Evolutionary conservation across 1,284 basidiomycete genomes (phyloP), one percentile per base, ranked within the genome.

Genomic region (Papiliotrema flavescens): DNA sequence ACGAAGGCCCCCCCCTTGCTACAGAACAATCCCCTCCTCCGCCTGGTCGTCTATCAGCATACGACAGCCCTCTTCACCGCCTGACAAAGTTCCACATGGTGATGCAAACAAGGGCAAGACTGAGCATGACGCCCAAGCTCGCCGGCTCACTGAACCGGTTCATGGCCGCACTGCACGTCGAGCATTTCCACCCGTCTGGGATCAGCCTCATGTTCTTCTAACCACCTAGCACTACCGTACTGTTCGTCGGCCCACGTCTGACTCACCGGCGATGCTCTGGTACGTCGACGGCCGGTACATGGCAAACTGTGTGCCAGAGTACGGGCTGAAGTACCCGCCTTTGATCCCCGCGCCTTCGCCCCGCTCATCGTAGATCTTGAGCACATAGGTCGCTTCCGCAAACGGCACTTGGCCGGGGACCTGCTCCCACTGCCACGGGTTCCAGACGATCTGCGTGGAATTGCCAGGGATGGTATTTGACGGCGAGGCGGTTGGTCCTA

Each of bases 241-340:
- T 4, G 39, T 51, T 19, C n/a, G 15, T 19, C 50, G n/a, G n/a
- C n/a, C n/a, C n/a, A n/a, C 28, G 15, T 34, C 19, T 26, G 13
- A 87, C 90, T 84, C 59, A 80, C 83, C 82, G 1, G 82, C 69
- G 5, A 93, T 68, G 13, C 86, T 82, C 0, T 87, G 89, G 71
- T 93, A 93, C 7, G 81, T 47, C 63, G 84, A 82, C 0, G 92
- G 91, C 1, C 85, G 85, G 74, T 96, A 97, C 68, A 97, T 75
- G 47, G 89, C 89, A 77, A 97, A 96, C 64, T 82, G 79, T 42
- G 90, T 78, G 2, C 81, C 81, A 36, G 80, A 80, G 71, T 92
- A 91, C 47, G 86, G 83, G 54, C 78, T 78, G 61, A 97, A 78
- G 66, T 80, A 81, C 0, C 92, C 93, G 0, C 84, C 83, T 19